phyloP scores from a whole-genome alignment of 2,329 filamentous ascomycete genomes.

The Aspergillaceae sp. region DNA sequence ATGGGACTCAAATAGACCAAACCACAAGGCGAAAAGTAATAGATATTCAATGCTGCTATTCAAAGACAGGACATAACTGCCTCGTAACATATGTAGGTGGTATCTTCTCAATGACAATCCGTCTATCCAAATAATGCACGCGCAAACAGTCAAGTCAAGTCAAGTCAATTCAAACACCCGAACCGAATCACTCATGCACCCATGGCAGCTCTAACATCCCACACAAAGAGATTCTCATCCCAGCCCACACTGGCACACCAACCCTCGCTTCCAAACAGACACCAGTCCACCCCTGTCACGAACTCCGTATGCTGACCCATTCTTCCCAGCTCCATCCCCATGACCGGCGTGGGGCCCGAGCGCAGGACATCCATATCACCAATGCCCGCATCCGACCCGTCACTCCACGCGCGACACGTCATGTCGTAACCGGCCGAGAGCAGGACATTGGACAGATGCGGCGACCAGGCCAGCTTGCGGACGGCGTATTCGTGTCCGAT shows the following conservation, averaged over 20 bases:
- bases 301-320: slow-evolving; percentile 97
- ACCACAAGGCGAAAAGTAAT: background rate
- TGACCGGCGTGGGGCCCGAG: slow-evolving; percentile 31
- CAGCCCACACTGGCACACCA: slow-evolving; percentile 94
- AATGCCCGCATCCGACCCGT: slow-evolving; percentile 47
- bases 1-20: background rate
- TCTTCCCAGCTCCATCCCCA: slow-evolving; percentile 66
- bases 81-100: background rate
- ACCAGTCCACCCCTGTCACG: slow-evolving; percentile 94
- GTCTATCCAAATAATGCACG: slow-evolving; percentile 12
- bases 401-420: slow-evolving; percentile 90
- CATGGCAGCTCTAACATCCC: slow-evolving; percentile 72
- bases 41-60: background rate
- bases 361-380: slow-evolving; percentile 32
- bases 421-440: slow-evolving; percentile 94
- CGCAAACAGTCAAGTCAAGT: too few relatives aligned
- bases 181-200: slow-evolving; percentile 4
- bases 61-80: background rate
- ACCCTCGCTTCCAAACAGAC: slow-evolving; percentile 85
- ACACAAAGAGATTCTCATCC: slow-evolving; percentile 85
- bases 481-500: slow-evolving; percentile 88
- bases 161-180: too few relatives aligned
- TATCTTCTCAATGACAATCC: slow-evolving; percentile 1
- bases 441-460: slow-evolving; percentile 80
- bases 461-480: slow-evolving; percentile 78